phyloP scores from a whole-genome alignment of 2,329 filamentous ascomycete species.

The Colletotrichum zoysiae region DNA sequence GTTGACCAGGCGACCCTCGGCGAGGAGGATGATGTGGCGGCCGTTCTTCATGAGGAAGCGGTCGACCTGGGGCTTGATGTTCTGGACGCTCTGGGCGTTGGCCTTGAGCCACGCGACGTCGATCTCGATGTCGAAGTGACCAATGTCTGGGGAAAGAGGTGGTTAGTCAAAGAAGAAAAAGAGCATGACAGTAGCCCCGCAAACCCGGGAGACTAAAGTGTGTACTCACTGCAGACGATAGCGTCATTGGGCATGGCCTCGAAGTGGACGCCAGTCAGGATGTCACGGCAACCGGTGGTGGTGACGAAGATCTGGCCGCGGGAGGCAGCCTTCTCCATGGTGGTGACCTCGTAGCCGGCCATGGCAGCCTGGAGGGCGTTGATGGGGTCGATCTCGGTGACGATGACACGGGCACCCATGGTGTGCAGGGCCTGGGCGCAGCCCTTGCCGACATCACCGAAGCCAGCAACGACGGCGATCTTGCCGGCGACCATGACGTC shows the following conservation, averaged over 20 bases:
- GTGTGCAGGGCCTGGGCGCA: conserved; percentile 95
- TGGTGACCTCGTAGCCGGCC: conserved; percentile 95
- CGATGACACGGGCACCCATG: conserved; percentile 96
- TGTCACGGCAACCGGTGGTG: conserved; percentile 99
- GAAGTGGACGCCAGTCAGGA: conserved; percentile 92
- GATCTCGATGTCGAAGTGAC: conserved; percentile 99
- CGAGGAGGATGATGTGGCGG: conserved; percentile 97
- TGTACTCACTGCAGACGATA: conserved; percentile 90
- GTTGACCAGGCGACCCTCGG: conserved; percentile 99
- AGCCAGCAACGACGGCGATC: conserved; percentile 96
- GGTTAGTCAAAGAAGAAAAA: conserved; percentile 37
- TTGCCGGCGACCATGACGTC: conserved; percentile 99
- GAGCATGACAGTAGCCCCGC: not conserved
- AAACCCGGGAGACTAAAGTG: not conserved
- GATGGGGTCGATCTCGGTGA: conserved; percentile 99
- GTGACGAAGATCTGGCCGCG: conserved; percentile 98
- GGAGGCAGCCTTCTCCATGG: conserved; percentile 95
- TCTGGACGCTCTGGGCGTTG: conserved; percentile 92
- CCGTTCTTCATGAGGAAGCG: conserved; percentile 94
- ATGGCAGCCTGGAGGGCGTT: conserved; percentile 99
- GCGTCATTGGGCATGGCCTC: conserved; percentile 96
- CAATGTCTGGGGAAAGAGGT: conserved; percentile 77
- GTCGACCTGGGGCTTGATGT: conserved; percentile 99
- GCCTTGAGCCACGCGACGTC: conserved; percentile 99
- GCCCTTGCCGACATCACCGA: conserved; percentile 99